Percentiles rank a stretch among this genome's conserved stretches.
phyloP scores from a whole-genome alignment of 2,329 filamentous ascomycete species.

The Clathrospora elynae region DNA sequence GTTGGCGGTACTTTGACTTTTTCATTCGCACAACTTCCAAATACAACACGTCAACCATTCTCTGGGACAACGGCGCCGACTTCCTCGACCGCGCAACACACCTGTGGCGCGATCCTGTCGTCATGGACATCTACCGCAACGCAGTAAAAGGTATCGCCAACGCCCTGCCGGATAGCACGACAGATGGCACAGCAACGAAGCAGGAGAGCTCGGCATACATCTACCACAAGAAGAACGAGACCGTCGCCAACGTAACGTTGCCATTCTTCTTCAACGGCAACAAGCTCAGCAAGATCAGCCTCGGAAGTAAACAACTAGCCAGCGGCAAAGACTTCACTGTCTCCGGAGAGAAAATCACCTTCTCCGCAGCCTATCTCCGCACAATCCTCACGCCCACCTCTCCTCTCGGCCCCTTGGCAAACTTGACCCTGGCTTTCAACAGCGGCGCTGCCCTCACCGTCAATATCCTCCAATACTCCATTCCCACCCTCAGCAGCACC shows the following conservation, averaged over 20 bases:
- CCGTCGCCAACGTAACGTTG: conserved; percentile 52
- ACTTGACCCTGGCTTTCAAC: conserved; percentile 60
- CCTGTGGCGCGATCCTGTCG: conserved; percentile 58
- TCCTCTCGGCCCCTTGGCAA: conserved; percentile 55
- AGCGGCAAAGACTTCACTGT: conserved; percentile 56
- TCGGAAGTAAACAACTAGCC: conserved; percentile 47
- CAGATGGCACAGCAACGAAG: conserved; percentile 52
- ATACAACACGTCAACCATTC: conserved; percentile 57
- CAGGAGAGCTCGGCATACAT: conserved; percentile 61
- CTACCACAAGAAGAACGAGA: conserved; percentile 58
- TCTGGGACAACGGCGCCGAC: conserved; percentile 66
- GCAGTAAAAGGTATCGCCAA: conserved; percentile 55
- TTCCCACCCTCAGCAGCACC: conserved; percentile 42
- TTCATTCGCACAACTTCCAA: conserved; percentile 56
- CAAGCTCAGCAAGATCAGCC: conserved; percentile 49
- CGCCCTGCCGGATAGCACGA: conserved; percentile 59
- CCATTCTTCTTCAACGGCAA: conserved; percentile 63
- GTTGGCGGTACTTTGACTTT: conserved; percentile 64
- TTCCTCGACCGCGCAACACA: conserved; percentile 58
- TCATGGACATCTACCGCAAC: conserved; percentile 55
- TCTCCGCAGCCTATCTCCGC: conserved; percentile 55
- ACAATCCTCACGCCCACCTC: conserved; percentile 52
- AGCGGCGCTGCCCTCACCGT: conserved; percentile 55
- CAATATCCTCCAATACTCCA: conserved; percentile 60
- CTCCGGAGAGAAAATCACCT: conserved; percentile 52